phyloP scores from a whole-genome alignment of 225 moss, liverwort and hornwort genomes.

The Polytrichum commune region DNA sequence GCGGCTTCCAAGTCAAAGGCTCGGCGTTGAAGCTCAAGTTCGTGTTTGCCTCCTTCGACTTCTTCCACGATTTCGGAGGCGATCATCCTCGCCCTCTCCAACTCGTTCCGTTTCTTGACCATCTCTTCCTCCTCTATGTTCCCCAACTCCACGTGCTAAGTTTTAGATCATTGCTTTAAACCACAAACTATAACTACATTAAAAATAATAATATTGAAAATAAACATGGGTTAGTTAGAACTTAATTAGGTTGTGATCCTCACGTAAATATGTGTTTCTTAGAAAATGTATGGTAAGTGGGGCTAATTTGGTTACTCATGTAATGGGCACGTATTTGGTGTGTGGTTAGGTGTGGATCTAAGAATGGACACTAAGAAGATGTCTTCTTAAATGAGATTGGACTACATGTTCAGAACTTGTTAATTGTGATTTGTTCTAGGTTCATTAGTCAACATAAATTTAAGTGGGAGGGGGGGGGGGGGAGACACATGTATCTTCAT shows the following conservation, averaged over 20 bases:
- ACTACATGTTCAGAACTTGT: too few relatives aligned
- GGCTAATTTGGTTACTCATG: too few relatives aligned
- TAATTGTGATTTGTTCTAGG: too few relatives aligned
- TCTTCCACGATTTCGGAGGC: slow-evolving; percentile 56
- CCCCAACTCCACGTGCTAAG: not conserved
- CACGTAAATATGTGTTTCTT: not conserved
- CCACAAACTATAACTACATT: not conserved
- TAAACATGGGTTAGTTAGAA: too few relatives aligned
- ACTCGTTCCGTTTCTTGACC: slow-evolving; percentile 38
- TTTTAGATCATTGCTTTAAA: not conserved
- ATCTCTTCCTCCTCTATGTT: slow-evolving; percentile 41
- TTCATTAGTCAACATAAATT: too few relatives aligned
- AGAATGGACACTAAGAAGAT: too few relatives aligned
- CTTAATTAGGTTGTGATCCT: not conserved
- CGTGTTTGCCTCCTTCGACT: slow-evolving; percentile 37
- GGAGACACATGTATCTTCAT: too few relatives aligned
- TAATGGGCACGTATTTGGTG: too few relatives aligned
- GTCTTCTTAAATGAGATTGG: too few relatives aligned
- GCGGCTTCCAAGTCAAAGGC: slow-evolving; percentile 41
- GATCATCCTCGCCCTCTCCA: slow-evolving; percentile 48
- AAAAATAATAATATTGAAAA: too few relatives aligned
- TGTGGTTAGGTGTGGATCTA: too few relatives aligned
- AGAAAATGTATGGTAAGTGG: not conserved
- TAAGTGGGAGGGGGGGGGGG: too few relatives aligned
- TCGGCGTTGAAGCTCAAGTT: slow-evolving; percentile 49